These are phyloP conservation scores for Ustilago vetiveriae DNA, from an alignment of 1,284 basidiomycete species.

Conservation along the genomic window DNA sequence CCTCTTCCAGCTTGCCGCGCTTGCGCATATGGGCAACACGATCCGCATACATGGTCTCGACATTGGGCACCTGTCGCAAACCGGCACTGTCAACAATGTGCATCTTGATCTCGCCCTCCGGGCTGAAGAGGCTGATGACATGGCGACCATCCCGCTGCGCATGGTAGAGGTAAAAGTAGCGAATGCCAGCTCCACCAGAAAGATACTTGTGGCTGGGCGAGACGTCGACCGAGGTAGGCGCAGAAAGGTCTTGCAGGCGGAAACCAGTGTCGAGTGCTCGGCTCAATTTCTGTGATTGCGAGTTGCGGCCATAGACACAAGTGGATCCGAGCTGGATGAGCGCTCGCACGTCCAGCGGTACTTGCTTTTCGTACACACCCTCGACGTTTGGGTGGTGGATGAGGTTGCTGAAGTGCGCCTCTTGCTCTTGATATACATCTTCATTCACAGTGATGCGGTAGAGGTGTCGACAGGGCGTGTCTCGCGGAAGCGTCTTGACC, in stretches of 20 bases:
- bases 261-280: constrained; percentile 85
- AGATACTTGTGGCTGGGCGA: constrained; percentile 74
- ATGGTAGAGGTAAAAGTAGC: constrained; percentile 93
- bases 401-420: constrained; percentile 89
- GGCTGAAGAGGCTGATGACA: constrained; percentile 87
- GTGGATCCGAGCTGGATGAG: constrained; percentile 85
- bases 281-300: constrained; percentile 75
- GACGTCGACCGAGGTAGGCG: constrained; percentile 41
- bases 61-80: constrained; percentile 81
- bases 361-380: constrained; percentile 91
- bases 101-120: constrained; percentile 72
- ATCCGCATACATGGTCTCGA: constrained; percentile 78
- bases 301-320: constrained; percentile 75
- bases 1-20: constrained; percentile 48
- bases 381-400: constrained; percentile 95
- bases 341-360: constrained; percentile 85
- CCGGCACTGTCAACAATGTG: constrained; percentile 91
- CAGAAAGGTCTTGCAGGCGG: constrained; percentile 79
- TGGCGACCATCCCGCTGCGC: constrained; percentile 80
- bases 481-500: constrained; percentile 81
- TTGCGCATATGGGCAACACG: constrained; percentile 69
- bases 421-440: constrained; percentile 81
- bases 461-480: constrained; percentile 79
- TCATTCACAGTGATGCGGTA: constrained; percentile 87
- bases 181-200: constrained; percentile 76